Percentiles rank a stretch among this genome's conserved stretches.
Evolutionary conservation across 2,329 filamentous ascomycete genomes (phyloP).

Genomic region (Aspergillus nomiae): DNA sequence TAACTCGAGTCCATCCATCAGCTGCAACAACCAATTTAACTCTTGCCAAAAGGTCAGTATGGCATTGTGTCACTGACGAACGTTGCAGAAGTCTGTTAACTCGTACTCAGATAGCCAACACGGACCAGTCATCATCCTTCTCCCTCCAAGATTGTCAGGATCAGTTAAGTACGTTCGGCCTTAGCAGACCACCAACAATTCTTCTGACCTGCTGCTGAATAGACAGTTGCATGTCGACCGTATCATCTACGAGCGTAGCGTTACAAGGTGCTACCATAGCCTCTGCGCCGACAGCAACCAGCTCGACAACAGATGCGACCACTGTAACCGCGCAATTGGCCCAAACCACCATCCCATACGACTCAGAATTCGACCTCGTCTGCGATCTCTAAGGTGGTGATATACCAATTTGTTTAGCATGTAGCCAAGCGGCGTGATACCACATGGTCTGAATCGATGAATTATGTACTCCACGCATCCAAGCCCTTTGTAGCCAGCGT

Average conservation of each 20-base stretch:
- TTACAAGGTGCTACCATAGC: neutral
- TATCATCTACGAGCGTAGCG: neutral
- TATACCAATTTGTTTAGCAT: neutral
- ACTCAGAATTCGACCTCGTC: slow-evolving; percentile 23
- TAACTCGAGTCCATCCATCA: slow-evolving; percentile 5
- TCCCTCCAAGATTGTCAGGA: slow-evolving; percentile 20
- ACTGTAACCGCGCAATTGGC: neutral
- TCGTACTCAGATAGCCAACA: slow-evolving; percentile 17
- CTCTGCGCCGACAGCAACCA: neutral
- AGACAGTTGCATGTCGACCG: neutral
- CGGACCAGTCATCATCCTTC: slow-evolving; percentile 12
- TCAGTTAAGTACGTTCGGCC: slow-evolving; percentile 15
- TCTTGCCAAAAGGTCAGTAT: slow-evolving; percentile 21
- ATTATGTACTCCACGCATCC: neutral
- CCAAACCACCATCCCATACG: slow-evolving; percentile 20
- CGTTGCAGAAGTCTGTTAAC: neutral
- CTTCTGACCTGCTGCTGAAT: neutral
- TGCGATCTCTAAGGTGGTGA: slow-evolving; percentile 15
- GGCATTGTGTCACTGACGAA: neutral
- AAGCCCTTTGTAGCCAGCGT: neutral
- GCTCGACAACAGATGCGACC: neutral
- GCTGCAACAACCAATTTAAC: slow-evolving; percentile 26
- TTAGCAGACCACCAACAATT: too few relatives aligned
- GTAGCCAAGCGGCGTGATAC: neutral
- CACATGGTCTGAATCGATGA: neutral